Evolutionary conservation across 306 rosid genomes (phyloP).

Genomic region (Cicer judaicum): DNA sequence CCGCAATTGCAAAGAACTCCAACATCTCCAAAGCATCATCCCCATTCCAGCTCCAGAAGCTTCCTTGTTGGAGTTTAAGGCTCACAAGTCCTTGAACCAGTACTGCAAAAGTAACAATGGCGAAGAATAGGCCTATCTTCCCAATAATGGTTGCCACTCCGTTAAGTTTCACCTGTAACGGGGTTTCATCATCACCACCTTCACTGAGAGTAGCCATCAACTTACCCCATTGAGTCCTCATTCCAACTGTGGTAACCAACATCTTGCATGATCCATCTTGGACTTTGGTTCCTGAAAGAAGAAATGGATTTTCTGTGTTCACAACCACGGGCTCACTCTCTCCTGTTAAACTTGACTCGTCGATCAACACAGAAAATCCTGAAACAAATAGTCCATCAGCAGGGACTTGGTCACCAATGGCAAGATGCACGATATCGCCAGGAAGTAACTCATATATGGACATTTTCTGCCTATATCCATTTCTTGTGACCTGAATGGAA

Average conservation of each 20-base stretch:
- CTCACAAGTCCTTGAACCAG: constrained; percentile 74
- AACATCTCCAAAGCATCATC: constrained; percentile 80
- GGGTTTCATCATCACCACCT: constrained; percentile 98
- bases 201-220: constrained; percentile 94
- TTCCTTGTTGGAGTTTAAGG: constrained; percentile 67
- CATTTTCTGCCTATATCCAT: constrained; percentile 87
- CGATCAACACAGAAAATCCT: constrained; percentile 83
- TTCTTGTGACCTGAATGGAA: constrained; percentile 86
- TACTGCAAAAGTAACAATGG: constrained; percentile 82
- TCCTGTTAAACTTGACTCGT: constrained; percentile 95
- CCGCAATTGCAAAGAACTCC: constrained; percentile 90
- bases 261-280: constrained; percentile 96
- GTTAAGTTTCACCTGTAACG: constrained; percentile 90
- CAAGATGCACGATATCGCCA: constrained; percentile 90
- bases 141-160: constrained; percentile 98
- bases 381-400: constrained; percentile 89
- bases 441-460: constrained; percentile 92
- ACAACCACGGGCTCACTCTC: constrained; percentile 95
- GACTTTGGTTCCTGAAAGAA: constrained; percentile 93
- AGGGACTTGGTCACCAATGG: constrained; percentile 93
- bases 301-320: constrained; percentile 72
- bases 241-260: constrained; percentile 91
- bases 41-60: constrained; percentile 72
- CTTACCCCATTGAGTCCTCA: constrained; percentile 99
- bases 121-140: constrained; percentile 89